These are phyloP conservation scores for Volvox africanus DNA, from an alignment of 139 green algal genomes.

Conservation along the genomic window DNA sequence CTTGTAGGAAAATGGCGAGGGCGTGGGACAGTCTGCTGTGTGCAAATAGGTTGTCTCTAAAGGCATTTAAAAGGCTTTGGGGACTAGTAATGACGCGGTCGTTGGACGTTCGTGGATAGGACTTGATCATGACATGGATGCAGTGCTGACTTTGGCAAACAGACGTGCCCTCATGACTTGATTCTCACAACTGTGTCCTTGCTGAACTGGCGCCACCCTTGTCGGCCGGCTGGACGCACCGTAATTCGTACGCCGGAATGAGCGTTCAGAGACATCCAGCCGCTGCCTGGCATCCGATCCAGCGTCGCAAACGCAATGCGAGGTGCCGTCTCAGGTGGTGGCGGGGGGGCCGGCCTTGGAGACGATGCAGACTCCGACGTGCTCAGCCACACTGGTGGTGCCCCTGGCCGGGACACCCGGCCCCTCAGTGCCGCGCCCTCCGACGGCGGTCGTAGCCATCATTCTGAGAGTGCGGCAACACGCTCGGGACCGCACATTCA, in stretches of 20 bases:
- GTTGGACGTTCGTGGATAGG: too few species aligned
- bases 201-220: too few species aligned
- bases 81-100: too few species aligned
- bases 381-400: neutral
- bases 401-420: neutral
- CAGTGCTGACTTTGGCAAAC: too few species aligned
- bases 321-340: neutral
- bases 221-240: neutral
- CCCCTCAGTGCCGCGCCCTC: slow-evolving; percentile 29
- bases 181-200: too few species aligned
- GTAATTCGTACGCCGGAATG: neutral
- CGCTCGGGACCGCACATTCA: neutral
- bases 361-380: slow-evolving; percentile 27
- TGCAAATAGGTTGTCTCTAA: too few species aligned
- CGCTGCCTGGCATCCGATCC: slow-evolving; percentile 35
- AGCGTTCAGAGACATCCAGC: slow-evolving; percentile 38
- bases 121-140: too few species aligned
- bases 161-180: too few species aligned
- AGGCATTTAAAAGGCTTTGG: too few species aligned
- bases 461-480: slow-evolving; percentile 12
- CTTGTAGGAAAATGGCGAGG: too few species aligned
- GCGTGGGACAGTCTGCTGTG: too few species aligned
- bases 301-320: neutral
- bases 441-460: slow-evolving; percentile 44
- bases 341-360: neutral